Base-by-base conservation (phyloP, 1,139 yeast species). In the Nakaseomyces kungkrabaensis region DNA sequence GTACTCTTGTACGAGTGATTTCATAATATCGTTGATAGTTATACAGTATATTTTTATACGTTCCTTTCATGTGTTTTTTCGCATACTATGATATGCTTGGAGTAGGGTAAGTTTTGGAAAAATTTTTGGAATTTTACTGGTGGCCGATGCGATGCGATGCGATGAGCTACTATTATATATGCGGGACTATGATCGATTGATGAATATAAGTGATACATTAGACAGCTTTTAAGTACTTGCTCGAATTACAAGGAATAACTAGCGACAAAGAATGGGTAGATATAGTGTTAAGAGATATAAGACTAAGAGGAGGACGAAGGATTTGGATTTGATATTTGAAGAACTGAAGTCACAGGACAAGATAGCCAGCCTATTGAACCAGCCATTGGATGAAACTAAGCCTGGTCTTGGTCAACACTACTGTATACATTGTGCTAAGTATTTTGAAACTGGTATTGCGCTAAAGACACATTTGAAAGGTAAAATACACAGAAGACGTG, bases 341-440 rank as follows among this genome's bases (percentile, higher is more conserved):
- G 98, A 92, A 63, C 69, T 92, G 54, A 72, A 84, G 6, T 70
- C 80, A 13, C 75, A 78, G 49, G 84, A 83, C 49, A 72, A 83
- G 26, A 82, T 88, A 50, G 67, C 74, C 48, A 72, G 74, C 48
- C 73, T 90, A 53, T 78, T 85, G 65, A 79, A 86, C 65, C 97
- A 90, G 69, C 85, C 88, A 10, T 68, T 86, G 51, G 97, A 92
- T 68, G 97, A 90, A 70, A 81, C 81, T 47, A 84, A 84, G 65
- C 92, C 97, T 0, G 98, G 98, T 4, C 71, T 92, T 58, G 98
- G 97, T 17, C 97, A 92, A 69, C 85, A 81, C 68, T 92, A 88
- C 68, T 92, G 97, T 69, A 77, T 92, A 51, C 95, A 89, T 57
- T 92, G 98, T 74, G 95, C 95, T 49, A 86, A 84, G 68, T 88